phyloP scores from a whole-genome alignment of 169 alveolate species.

The Plasmodium vivax region DNA sequence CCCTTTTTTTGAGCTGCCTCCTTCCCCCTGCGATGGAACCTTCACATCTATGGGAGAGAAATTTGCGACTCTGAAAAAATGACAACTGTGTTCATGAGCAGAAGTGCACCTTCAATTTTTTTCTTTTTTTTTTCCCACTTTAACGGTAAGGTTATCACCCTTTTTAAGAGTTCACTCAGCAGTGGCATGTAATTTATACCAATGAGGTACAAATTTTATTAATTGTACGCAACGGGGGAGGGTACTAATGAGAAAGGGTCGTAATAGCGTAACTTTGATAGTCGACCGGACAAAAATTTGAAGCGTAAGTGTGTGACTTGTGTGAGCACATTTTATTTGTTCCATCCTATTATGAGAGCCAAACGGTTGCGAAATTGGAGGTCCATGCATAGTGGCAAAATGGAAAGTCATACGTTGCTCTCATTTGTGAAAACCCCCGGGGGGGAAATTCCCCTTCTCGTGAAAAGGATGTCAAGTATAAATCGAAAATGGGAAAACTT shows the following conservation, averaged over 20 bases:
- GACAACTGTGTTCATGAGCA: neutral
- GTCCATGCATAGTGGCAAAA: neutral
- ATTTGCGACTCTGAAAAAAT: neutral
- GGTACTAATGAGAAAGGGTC: neutral
- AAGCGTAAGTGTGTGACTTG: neutral
- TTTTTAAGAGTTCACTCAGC: neutral
- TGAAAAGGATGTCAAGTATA: neutral
- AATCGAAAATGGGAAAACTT: neutral
- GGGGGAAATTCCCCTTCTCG: neutral
- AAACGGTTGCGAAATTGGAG: neutral
- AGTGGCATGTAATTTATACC: neutral
- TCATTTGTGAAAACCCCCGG: neutral
- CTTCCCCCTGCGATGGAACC: no score
- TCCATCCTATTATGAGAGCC: neutral
- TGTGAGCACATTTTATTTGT: neutral
- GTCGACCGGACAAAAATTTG: neutral
- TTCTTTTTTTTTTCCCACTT: neutral
- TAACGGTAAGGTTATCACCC: neutral
- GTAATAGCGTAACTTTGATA: neutral
- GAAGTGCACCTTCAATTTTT: neutral
- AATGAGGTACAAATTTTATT: neutral
- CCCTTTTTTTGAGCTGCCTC: no score
- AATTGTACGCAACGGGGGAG: neutral
- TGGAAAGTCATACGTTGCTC: neutral
- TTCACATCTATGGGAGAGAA: neutral